Evolutionary conservation across 306 rosid genomes (phyloP), one percentile per base, ranked within the genome.

Genomic region (Cucurbita pepo): DNA sequence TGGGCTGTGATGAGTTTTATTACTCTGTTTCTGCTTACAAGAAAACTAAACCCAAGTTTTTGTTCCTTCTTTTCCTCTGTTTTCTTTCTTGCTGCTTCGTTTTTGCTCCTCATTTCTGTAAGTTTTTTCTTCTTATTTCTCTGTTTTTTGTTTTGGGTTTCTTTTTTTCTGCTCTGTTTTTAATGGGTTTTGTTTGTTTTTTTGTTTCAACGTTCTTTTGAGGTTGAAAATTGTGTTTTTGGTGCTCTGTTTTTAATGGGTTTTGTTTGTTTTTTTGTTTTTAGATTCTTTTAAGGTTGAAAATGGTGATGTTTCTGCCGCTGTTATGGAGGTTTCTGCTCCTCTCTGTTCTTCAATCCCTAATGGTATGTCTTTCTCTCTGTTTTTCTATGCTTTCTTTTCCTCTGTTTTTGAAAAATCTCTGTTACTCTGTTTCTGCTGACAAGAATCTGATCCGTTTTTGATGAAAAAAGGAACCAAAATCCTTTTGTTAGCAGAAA

Each of bases 281-380:
- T 77, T 74, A 94, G 98, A 82, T 72, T 89, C 91, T 56, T 69
- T 77, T 48, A 79, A 56, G 12, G 51, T 77, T 37, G 83, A 81
- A 77, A 76, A 72, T 66, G 83, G 76, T 78, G 78, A n/a, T 4
- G 67, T 78, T 70, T 74, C 69, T 75, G 70, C 72, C 77, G 83
- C 1, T 55, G 13, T 16, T 62, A 72, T 72, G 54, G 64, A 75
- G 78, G 81, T 22, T 48, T 80, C 80, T 30, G 56, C 80, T 77
- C 84, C 90, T 21, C 11, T 65, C 22, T 87, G 95, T 75, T 88
- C 94, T 78, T 79, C 89, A 9, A 77, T 86, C 75, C 5, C 97
- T 50, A 80, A 56, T 58, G 96, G 97, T 93, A 59, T 40, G 43
- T 15, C 37, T 34, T 54, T 18, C 64, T 63, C 73, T 57, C 54